Evolutionary conservation across 495 filamentous ascomycete species (phyloP), one percentile per base, ranked within the genome.

Genomic region (Trypethelium eluteriae): DNA sequence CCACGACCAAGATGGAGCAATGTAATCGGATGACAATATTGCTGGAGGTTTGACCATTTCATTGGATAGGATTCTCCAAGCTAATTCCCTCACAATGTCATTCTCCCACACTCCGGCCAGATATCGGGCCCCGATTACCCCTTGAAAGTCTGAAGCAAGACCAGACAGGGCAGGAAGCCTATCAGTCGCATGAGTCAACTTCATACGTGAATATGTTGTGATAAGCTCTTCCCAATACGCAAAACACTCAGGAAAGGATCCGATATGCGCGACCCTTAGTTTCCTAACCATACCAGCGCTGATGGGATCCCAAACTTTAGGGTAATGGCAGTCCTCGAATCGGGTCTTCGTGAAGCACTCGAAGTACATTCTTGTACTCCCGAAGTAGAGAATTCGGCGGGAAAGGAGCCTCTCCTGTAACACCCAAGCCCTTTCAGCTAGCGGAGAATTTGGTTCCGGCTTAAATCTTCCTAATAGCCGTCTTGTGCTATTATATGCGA

Each of bases 391-490:
- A 18, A 63, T 5, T 5, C 62, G 62, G 46, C 25, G 62, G 11
- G 36, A 64, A 14, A 64, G 62, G 12, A 64, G 11, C 39, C 39
- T 5, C 25, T 64, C 62, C 62, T 64, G 62, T 25, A 47, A 4
- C 12, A 47, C 39, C 62, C 62, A 64, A 6, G 5, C 62, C 11
- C 62, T 35, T 18, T 6, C 5, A 39, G 14, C 38, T 5, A 64
- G 62, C 9, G 62, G 62, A 11, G 14, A 14, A 11, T 63, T 14
- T 16, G 41, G 41, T 16, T 11, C 14, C 18, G 12, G 16, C 18
- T 34, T 38, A 39, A 34, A 39, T 35, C 18, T 25, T 63, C n/a
- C 39, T 14, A 39, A 18, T 14, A 18, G 18, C 32, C n/a, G 10
- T 63, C 32, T 25, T 25, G 25, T 25, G 38, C 38, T 18, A 18